Base-by-base conservation (phyloP, 192 early-diverging fungal species). In the Linnemannia zychae region DNA sequence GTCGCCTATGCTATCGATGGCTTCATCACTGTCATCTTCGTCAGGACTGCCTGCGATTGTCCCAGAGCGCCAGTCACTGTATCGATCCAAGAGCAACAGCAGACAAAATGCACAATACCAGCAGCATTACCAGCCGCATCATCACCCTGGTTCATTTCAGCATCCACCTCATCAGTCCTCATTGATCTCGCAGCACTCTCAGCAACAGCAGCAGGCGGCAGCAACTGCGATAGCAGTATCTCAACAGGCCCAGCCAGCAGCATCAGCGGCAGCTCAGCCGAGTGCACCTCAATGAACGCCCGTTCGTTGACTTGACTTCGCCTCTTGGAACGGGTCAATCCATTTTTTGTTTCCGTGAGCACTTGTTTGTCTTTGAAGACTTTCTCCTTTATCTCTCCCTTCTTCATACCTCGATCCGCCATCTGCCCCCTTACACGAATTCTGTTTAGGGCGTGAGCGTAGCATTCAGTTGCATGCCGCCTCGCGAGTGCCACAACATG, bases 61-160 rank as follows among this genome's bases (percentile, higher is more conserved):
- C 0, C 83, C 83, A 33, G 83, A 85, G 31, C 83, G 83, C 0
- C 77, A 85, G 37, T 85, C 83, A 11, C 38, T 85, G 46, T 85
- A 85, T 73, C 68, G 83, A 47, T 85, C 83, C 17, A 85, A 85
- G 74, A 85, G 83, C 34, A 85, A 78, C 50, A 67, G 83, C 57
- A 74, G 83, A 67, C 73, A 79, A 47, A 53, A 84, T 74, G n/a
- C 67, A 33, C 82, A 78, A 20, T 84, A 79, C 44, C 80, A 69
- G 18, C 75, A 63, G 46, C 46, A 53, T 1, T 75, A 74, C 34
- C 75, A 72, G 31, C 57, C 74, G 11, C 71, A 82, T 48, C 38
- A 74, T 37, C 82, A 84, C 4, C 47, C 16, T 36, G 72, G 73
- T 44, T 65, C 49, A n/a, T 38, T 38, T 40, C 68, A 71, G 33